These are phyloP conservation scores for Chlorella ohadii DNA, from an alignment of 139 green algal genomes.

Conservation along the genomic window DNA sequence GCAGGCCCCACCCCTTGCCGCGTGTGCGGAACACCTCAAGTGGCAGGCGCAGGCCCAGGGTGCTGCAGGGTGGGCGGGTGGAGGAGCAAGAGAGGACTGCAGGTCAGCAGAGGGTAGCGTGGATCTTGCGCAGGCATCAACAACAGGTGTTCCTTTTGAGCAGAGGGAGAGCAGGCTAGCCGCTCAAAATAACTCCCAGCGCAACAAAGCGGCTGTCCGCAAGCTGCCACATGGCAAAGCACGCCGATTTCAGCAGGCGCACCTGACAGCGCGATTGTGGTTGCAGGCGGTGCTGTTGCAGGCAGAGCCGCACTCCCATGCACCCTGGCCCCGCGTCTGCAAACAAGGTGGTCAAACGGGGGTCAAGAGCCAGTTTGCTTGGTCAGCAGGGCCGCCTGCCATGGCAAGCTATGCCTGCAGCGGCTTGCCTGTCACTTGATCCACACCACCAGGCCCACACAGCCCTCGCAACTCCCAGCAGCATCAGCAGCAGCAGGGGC, in stretches of 20 bases:
- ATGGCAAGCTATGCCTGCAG: too few relatives aligned
- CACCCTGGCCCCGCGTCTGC: background rate
- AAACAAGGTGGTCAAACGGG: too few relatives aligned
- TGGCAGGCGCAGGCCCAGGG: slow-evolving; percentile 53
- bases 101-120: too few relatives aligned
- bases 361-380: too few relatives aligned
- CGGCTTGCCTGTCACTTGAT: too few relatives aligned
- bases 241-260: background rate
- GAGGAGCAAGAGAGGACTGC: background rate
- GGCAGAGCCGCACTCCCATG: slow-evolving; percentile 33
- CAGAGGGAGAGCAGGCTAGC: too few relatives aligned
- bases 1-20: slow-evolving; percentile 69
- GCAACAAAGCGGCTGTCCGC: background rate
- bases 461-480: too few relatives aligned
- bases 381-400: too few relatives aligned
- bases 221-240: background rate
- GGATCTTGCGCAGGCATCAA: too few relatives aligned
- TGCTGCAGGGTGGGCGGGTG: background rate
- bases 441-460: too few relatives aligned
- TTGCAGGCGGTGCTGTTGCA: slow-evolving; percentile 25
- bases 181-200: too few relatives aligned
- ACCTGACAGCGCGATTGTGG: slow-evolving; percentile 52
- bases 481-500: background rate
- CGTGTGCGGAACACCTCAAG: slow-evolving; percentile 75
- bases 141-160: too few relatives aligned